These are phyloP conservation scores for Theobroma cacao DNA, from an alignment of 345 rosid genomes.

Conservation along the genomic window DNA sequence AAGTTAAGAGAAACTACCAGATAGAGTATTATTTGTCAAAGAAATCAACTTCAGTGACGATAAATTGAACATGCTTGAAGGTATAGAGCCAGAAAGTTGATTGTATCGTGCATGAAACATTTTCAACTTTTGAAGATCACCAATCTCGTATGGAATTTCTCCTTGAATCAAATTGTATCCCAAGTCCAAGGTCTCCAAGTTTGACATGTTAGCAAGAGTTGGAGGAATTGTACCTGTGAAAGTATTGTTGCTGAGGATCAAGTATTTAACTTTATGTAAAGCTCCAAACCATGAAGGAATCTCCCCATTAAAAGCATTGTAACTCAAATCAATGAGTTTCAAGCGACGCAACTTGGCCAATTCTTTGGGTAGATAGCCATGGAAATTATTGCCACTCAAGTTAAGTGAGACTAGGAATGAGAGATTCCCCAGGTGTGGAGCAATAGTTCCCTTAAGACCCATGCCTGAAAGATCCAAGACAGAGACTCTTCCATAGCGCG, in stretches of 20 bases:
- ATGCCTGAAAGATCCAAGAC: too few relatives aligned
- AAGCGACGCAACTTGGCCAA: too few relatives aligned
- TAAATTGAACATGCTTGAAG: background rate
- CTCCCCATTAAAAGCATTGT: too few relatives aligned
- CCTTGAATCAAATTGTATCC: background rate
- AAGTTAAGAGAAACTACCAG: background rate
- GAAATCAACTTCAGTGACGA: background rate
- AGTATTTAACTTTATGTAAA: constrained; percentile 1
- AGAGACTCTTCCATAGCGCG: too few relatives aligned
- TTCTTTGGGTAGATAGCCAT: too few relatives aligned
- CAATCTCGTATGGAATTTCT: background rate
- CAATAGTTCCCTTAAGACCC: too few relatives aligned
- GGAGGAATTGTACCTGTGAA: background rate
- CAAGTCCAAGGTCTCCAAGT: background rate
- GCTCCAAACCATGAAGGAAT: too few relatives aligned
- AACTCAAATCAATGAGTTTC: too few relatives aligned
- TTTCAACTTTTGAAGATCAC: background rate
- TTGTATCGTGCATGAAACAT: background rate
- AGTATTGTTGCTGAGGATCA: background rate
- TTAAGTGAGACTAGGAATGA: too few relatives aligned
- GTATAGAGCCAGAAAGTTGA: background rate
- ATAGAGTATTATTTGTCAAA: background rate
- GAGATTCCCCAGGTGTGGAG: too few relatives aligned
- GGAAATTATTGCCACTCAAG: too few relatives aligned
- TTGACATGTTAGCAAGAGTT: background rate